Conservation (phyloP, 306 rosid species). For the Clitoria ternatea region DNA sequence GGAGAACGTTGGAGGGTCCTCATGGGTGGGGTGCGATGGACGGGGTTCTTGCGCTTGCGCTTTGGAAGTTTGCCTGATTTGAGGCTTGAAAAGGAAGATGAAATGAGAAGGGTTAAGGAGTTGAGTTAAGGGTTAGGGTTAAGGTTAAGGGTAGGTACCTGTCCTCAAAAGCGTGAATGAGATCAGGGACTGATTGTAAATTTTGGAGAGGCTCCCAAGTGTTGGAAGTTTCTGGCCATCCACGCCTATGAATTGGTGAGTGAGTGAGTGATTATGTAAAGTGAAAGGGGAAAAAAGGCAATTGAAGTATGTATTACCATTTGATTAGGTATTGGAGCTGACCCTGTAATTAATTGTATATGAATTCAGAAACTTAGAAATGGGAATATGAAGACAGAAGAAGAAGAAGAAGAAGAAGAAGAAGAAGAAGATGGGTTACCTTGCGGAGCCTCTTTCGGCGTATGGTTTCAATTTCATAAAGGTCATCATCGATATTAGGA, state of each 20-base stretch:
- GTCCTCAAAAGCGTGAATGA: constrained; percentile 73
- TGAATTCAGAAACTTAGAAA: too few relatives aligned
- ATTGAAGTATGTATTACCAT: too few relatives aligned
- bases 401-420: neutral
- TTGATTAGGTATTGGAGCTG: constrained; percentile 84
- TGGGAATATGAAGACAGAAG: neutral
- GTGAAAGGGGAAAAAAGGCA: too few relatives aligned
- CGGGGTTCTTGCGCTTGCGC: constrained; percentile 64
- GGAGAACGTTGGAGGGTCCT: constrained; percentile 51
- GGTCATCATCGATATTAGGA: constrained; percentile 68
- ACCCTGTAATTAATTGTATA: constrained; percentile 39
- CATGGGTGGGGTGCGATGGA: constrained; percentile 49
- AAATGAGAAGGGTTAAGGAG: neutral
- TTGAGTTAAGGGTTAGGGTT: neutral
- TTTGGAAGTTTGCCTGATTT: constrained; percentile 54
- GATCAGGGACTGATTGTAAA: constrained; percentile 80
- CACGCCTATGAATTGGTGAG: constrained; percentile 67
- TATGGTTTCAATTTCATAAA: constrained; percentile 75
- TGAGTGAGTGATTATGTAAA: too few relatives aligned
- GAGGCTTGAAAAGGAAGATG: constrained; percentile 40
- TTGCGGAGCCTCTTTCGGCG: constrained; percentile 80
- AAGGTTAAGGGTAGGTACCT: constrained; percentile 32
- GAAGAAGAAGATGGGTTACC: constrained; percentile 29
- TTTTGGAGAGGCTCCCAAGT: constrained; percentile 96
- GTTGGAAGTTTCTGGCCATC: constrained; percentile 91